Conservation (phyloP, 768 basidiomycete genomes). For the Hysterangium stoloniferum region DNA sequence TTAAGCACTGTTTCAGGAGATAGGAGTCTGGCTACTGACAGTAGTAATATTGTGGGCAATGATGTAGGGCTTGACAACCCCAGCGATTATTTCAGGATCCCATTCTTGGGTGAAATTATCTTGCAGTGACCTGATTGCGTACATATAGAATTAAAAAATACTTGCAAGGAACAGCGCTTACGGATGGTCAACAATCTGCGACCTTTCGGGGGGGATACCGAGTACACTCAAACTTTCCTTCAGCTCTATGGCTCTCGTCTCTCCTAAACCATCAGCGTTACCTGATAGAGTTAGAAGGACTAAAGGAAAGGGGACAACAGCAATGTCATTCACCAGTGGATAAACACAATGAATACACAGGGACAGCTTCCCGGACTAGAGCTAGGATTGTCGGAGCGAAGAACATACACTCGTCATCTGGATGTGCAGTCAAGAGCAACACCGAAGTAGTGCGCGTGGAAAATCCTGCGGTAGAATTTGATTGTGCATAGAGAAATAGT, state of each 20-base stretch:
- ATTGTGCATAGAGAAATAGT: not conserved
- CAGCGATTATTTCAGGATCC: conserved; percentile 52
- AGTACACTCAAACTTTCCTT: conserved; percentile 55
- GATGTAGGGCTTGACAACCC: conserved; percentile 52
- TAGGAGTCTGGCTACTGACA: conserved; percentile 31
- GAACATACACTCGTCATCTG: conserved; percentile 93
- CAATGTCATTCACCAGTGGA: conserved; percentile 40
- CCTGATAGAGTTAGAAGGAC: conserved; percentile 26
- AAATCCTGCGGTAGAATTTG: not conserved
- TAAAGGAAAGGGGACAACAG: not conserved
- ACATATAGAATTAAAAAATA: conserved; percentile 16
- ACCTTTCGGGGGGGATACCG: conserved; percentile 46
- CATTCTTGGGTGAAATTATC: conserved; percentile 67
- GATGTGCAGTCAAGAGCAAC: conserved; percentile 82
- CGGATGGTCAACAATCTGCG: conserved; percentile 65
- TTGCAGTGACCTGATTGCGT: conserved; percentile 47
- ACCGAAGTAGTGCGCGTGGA: conserved; percentile 19
- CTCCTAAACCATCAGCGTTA: conserved; percentile 71
- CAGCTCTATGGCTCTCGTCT: conserved; percentile 51
- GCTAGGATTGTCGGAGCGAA: conserved; percentile 78
- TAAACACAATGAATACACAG: conserved; percentile 61
- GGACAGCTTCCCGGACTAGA: conserved; percentile 20
- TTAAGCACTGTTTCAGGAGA: not conserved
- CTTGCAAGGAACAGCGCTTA: conserved; percentile 31
- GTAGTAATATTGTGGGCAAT: conserved; percentile 50